phyloP scores from a whole-genome alignment of 441 rosid genomes.

The Pelargonium cotyledonis region DNA sequence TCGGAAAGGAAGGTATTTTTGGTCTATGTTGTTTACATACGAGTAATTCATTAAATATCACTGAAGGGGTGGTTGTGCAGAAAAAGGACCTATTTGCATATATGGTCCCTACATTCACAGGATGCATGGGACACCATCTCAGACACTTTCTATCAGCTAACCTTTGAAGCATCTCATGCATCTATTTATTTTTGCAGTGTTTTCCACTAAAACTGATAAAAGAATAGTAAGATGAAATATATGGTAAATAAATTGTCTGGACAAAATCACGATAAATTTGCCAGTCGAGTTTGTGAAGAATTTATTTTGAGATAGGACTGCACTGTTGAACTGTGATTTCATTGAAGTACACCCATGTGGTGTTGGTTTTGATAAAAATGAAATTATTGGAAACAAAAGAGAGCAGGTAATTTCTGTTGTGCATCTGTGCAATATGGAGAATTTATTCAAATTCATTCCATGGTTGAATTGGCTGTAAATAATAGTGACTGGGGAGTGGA shows the following conservation, averaged over 20 bases:
- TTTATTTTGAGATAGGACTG: background rate
- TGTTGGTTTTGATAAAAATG: background rate
- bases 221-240: background rate
- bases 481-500: background rate
- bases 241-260: background rate
- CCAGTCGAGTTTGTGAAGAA: background rate
- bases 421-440: background rate
- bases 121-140: background rate
- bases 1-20: background rate
- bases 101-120: constrained; percentile 1
- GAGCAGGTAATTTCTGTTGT: background rate
- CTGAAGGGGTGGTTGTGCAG: constrained; percentile 3
- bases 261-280: background rate
- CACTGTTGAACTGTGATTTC: background rate
- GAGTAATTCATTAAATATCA: background rate
- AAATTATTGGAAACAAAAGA: background rate
- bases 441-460: background rate
- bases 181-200: background rate
- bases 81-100: background rate
- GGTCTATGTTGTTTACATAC: background rate
- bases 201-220: background rate
- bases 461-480: background rate
- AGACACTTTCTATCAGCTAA: background rate
- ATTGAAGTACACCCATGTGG: background rate
- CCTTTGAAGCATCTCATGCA: background rate